phyloP scores from a whole-genome alignment of 768 basidiomycete genomes.

The Mycena leptocephala region DNA sequence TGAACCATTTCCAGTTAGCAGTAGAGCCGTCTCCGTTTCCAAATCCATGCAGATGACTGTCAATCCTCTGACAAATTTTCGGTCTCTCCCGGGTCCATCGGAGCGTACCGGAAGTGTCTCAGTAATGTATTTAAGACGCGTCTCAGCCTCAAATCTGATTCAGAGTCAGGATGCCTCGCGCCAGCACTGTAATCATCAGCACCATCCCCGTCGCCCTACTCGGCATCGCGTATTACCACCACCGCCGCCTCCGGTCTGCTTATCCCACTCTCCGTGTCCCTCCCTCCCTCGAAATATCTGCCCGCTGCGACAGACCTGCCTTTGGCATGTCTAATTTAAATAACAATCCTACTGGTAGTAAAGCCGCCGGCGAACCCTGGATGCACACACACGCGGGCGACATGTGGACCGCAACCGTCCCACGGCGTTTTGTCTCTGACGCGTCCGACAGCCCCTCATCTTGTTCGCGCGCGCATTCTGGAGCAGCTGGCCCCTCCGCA shows the following conservation, averaged over 20 bases:
- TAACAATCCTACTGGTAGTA: background rate
- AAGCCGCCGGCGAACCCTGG: background rate
- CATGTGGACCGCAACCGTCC: conserved; percentile 21
- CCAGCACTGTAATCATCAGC: background rate
- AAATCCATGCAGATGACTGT: too few species aligned
- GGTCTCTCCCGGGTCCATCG: too few species aligned
- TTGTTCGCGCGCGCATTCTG: conserved; percentile 26
- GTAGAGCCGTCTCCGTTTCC: too few species aligned
- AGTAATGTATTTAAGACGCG: too few species aligned
- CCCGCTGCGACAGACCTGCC: conserved; percentile 18
- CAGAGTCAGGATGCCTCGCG: conserved; percentile 12
- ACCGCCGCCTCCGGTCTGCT: background rate
- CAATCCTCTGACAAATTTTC: too few species aligned
- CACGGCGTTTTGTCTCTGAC: background rate
- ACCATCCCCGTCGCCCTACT: background rate
- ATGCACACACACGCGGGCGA: conserved; percentile 13
- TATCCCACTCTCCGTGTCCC: conserved; percentile 21
- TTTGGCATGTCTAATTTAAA: conserved; percentile 1
- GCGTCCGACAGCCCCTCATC: background rate
- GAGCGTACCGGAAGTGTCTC: too few species aligned
- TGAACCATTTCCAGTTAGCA: too few species aligned
- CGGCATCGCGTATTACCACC: conserved; percentile 7
- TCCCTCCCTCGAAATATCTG: conserved; percentile 5
- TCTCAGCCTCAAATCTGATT: too few species aligned
- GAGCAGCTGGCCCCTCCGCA: conserved; percentile 1